Evolutionary conservation across 192 early-diverging fungal species (phyloP).

Genomic region (Chytriomyces sp.): DNA sequence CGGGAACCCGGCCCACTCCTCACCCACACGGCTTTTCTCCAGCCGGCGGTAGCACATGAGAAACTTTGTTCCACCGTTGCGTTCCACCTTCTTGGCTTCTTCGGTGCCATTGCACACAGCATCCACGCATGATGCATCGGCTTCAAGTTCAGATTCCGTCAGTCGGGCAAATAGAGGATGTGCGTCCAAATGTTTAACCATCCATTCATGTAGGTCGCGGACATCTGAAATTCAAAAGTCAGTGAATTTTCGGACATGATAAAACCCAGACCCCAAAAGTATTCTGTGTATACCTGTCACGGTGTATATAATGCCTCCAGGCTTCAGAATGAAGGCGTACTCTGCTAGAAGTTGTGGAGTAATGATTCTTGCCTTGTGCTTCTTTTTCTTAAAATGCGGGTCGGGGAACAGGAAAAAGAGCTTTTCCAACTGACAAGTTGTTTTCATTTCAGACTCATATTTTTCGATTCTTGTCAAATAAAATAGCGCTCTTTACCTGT

Average conservation of each 20-base stretch:
- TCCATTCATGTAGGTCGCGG: conserved; percentile 88
- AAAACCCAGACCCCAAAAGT: conserved; percentile 42
- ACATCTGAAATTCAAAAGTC: conserved; percentile 36
- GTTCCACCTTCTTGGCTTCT: conserved; percentile 96
- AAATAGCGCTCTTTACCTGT: conserved; percentile 59
- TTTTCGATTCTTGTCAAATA: too few species aligned
- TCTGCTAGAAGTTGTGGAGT: conserved; percentile 86
- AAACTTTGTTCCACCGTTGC: conserved; percentile 95
- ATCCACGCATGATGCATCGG: conserved; percentile 80
- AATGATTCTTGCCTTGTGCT: conserved; percentile 98
- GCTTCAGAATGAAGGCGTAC: conserved; percentile 92
- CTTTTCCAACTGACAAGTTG: conserved; percentile 75
- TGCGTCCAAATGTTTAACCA: conserved; percentile 84
- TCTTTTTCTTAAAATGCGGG: conserved; percentile 98
- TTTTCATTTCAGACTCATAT: background rate
- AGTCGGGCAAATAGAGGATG: conserved; percentile 92
- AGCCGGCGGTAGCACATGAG: conserved; percentile 67
- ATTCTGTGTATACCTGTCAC: conserved; percentile 71
- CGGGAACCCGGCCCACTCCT: conserved; percentile 45
- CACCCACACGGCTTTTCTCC: background rate
- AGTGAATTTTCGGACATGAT: background rate
- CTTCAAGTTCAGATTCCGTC: conserved; percentile 57
- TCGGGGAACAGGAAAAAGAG: conserved; percentile 99
- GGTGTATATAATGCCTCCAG: conserved; percentile 92
- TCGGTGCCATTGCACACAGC: conserved; percentile 90